phyloP scores from a whole-genome alignment of 164 flowering plant genomes.

The Cinnamomum chago region DNA sequence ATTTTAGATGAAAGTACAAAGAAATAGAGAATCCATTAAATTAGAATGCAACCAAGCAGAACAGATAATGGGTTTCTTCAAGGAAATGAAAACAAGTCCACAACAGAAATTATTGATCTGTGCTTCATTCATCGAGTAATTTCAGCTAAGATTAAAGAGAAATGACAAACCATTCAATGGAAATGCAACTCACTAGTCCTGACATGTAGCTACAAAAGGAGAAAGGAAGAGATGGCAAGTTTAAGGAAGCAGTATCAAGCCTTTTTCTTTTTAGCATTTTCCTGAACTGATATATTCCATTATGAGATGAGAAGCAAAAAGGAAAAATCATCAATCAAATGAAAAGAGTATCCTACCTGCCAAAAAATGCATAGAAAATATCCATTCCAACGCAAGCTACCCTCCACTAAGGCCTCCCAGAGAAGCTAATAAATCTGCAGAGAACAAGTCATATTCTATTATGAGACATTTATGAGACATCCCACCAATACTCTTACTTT shows the following conservation, averaged over 20 bases:
- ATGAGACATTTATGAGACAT: background rate
- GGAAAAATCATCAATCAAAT: background rate
- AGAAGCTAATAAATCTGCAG: background rate
- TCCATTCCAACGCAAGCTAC: slow-evolving; percentile 6
- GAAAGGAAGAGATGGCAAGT: background rate
- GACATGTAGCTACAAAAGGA: no score
- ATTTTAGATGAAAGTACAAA: background rate
- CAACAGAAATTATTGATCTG: background rate
- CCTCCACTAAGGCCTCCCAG: slow-evolving; percentile 6
- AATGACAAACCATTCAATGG: background rate
- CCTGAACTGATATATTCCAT: background rate
- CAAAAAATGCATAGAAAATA: slow-evolving; percentile 1
- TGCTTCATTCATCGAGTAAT: background rate
- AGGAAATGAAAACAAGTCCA: background rate
- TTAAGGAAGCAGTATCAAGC: background rate
- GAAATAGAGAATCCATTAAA: background rate
- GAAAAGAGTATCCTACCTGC: slow-evolving; percentile 9
- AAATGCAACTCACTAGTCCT: background rate
- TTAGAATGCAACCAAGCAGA: background rate
- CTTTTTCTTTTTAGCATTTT: background rate
- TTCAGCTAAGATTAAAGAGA: background rate
- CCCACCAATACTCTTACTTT: background rate
- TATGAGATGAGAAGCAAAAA: background rate
- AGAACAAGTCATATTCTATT: background rate
- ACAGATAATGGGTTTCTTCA: background rate